Percentiles rank a stretch among this genome's conserved stretches.
Conservation (phyloP, 2,329 filamentous ascomycete species). For the Fusarium paranaense region DNA sequence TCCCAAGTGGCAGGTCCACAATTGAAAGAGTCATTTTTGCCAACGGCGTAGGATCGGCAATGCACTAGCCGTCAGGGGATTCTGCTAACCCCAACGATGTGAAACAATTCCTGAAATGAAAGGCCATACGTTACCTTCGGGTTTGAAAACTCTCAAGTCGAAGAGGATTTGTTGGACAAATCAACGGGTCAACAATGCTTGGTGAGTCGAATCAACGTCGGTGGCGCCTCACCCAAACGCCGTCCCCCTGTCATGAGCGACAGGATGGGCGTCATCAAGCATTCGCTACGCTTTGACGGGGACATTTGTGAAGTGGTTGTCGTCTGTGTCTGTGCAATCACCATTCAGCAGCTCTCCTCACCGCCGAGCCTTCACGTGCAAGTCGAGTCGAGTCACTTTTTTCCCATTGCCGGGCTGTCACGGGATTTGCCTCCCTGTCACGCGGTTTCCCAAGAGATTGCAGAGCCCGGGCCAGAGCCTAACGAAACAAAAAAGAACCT, state of each 20-base stretch:
- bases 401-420: background rate
- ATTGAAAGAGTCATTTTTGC: slow-evolving; percentile 1
- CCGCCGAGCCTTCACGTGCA: slow-evolving; percentile 25
- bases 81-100: background rate
- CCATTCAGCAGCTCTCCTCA: slow-evolving; percentile 8
- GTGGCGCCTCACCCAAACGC: slow-evolving; percentile 22
- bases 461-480: slow-evolving; percentile 1
- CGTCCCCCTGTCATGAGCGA: slow-evolving; percentile 4
- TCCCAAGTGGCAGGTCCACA: slow-evolving; percentile 7
- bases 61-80: slow-evolving; percentile 2
- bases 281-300: slow-evolving; percentile 25
- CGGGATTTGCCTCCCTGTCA: slow-evolving; percentile 29
- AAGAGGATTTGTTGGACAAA: background rate
- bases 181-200: background rate
- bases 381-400: background rate
- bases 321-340: slow-evolving; percentile 26
- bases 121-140: slow-evolving; percentile 2
- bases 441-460: slow-evolving; percentile 17
- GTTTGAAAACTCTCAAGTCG: background rate
- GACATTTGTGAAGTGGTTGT: background rate
- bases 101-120: slow-evolving; percentile 9
- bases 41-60: slow-evolving; percentile 18
- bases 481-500: slow-evolving; percentile 6
- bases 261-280: slow-evolving; percentile 27
- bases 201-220: slow-evolving; percentile 15